These are phyloP conservation scores for Prunus mira DNA, from an alignment of 306 rosid genomes.

Conservation along the genomic window DNA sequence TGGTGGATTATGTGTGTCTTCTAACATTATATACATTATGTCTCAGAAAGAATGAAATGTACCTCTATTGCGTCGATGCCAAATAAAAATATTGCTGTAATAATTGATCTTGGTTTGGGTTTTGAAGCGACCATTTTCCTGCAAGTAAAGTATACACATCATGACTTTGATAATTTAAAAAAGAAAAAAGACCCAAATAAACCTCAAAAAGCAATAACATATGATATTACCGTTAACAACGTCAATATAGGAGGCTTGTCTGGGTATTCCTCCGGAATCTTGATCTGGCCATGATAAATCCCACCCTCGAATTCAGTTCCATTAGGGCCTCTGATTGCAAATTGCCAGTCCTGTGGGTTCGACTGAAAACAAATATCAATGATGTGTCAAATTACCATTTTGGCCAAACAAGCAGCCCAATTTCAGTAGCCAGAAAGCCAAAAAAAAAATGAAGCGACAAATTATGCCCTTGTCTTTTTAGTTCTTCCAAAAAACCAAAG, in stretches of 20 bases:
- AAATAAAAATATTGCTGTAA: too few species aligned
- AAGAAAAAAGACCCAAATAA: not conserved
- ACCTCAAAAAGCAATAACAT: not conserved
- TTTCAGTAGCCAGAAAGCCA: too few species aligned
- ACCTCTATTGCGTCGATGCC: too few species aligned
- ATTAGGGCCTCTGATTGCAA: slow-evolving; percentile 67
- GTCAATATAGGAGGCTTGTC: slow-evolving; percentile 73
- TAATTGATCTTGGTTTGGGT: slow-evolving; percentile 48
- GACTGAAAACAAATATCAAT: slow-evolving; percentile 43
- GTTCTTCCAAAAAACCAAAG: too few species aligned
- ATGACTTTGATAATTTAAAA: not conserved
- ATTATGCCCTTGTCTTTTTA: too few species aligned
- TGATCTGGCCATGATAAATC: slow-evolving; percentile 47
- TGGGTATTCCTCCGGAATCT: slow-evolving; percentile 51
- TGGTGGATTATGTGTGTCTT: too few species aligned
- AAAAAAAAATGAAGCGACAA: too few species aligned
- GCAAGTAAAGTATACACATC: slow-evolving; percentile 31
- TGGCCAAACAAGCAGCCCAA: too few species aligned
- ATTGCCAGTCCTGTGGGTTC: slow-evolving; percentile 84
- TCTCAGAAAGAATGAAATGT: slow-evolving; percentile 8
- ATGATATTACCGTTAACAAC: slow-evolving; percentile 61
- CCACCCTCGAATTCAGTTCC: slow-evolving; percentile 84
- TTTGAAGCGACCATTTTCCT: too few species aligned
- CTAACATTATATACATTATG: too few species aligned
- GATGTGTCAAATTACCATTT: not conserved